Evolutionary conservation across 2,329 filamentous ascomycete genomes (phyloP).

Genomic region (Aureobasidium sp.): DNA sequence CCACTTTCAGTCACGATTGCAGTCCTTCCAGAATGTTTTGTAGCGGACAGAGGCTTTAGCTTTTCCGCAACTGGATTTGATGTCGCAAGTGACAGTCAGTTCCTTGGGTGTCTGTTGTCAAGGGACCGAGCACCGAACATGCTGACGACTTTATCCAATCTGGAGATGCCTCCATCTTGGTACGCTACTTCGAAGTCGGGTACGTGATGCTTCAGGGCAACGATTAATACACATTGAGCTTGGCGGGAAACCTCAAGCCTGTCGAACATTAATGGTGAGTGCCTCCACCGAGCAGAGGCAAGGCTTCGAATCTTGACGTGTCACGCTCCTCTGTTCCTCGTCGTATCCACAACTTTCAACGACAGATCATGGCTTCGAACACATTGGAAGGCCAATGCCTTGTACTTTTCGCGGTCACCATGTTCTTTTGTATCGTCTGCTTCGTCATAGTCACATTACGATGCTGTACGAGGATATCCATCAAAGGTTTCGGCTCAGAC

Average conservation of each 20-base stretch:
- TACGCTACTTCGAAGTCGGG: not conserved
- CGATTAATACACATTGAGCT: not conserved
- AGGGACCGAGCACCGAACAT: not conserved
- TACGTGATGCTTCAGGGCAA: not conserved
- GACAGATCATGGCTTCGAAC: not conserved
- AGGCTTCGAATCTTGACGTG: not conserved
- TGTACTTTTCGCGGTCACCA: not conserved
- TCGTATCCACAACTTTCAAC: not conserved
- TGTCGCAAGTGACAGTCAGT: not conserved
- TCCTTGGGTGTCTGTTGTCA: not conserved
- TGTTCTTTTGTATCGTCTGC: slow-evolving; percentile 9
- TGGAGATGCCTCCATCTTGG: not conserved
- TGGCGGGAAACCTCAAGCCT: not conserved
- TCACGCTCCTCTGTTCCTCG: not conserved
- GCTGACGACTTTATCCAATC: not conserved
- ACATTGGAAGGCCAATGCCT: slow-evolving; percentile 12
- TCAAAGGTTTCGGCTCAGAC: slow-evolving; percentile 17
- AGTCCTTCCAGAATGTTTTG: not conserved
- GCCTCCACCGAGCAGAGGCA: not conserved
- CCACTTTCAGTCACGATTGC: not conserved
- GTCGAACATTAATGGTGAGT: not conserved
- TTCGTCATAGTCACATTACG: slow-evolving; percentile 13
- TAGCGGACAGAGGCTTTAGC: not conserved
- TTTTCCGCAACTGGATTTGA: not conserved
- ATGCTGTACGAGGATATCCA: slow-evolving; percentile 14